phyloP scores from a whole-genome alignment of 2,329 filamentous ascomycete genomes.

The Hypoxylon sp. region DNA sequence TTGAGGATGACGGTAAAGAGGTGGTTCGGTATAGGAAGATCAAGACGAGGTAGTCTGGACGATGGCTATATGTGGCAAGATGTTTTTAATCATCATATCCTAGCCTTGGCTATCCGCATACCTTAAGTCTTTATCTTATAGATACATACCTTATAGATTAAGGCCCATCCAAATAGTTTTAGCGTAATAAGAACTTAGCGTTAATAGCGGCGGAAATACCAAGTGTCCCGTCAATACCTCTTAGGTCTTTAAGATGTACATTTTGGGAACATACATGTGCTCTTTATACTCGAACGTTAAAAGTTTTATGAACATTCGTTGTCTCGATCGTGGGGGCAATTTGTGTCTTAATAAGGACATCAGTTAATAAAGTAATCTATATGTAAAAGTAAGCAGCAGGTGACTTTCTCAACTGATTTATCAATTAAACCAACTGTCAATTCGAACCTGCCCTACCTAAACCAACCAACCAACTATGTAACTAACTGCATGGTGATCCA shows the following conservation, averaged over 20 bases:
- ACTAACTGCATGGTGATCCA: conserved; percentile 27
- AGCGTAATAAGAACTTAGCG: too few species aligned
- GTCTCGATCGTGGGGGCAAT: too few species aligned
- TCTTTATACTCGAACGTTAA: too few species aligned
- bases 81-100: not conserved
- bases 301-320: too few species aligned
- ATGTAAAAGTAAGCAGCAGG: not conserved
- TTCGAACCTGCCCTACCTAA: not conserved
- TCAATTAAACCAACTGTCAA: not conserved
- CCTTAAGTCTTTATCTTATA: not conserved
- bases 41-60: conserved; percentile 42
- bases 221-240: too few species aligned
- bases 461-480: not conserved
- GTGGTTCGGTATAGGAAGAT: conserved; percentile 53
- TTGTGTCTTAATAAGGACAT: too few species aligned
- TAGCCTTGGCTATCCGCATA: not conserved
- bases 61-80: not conserved
- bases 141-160: not conserved
- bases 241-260: too few species aligned
- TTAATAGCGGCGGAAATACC: too few species aligned
- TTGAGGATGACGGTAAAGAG: conserved; percentile 57
- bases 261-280: too few species aligned
- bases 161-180: too few species aligned
- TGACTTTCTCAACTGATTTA: conserved; percentile 1
- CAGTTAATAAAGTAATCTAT: too few species aligned